Evolutionary conservation across 179 eudicot species (phyloP), one percentile per base, ranked within the genome.

Genomic region (Heliamphora pulchella): DNA sequence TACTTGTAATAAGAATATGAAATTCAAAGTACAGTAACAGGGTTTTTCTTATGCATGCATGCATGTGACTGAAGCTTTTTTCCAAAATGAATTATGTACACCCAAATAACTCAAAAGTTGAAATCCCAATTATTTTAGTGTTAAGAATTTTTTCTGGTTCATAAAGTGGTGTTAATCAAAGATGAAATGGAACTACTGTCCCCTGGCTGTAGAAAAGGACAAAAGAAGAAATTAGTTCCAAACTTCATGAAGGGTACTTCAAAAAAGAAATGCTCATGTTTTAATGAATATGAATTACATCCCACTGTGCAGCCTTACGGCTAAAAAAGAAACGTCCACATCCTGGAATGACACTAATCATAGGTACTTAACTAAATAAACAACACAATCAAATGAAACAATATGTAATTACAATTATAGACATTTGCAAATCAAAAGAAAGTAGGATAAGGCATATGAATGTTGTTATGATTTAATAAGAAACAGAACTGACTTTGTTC

Each of bases 401-500:
- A 31, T 47, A 77, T 63, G 8, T 22, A 47, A 47, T 11, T 18
- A 11, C 47, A 63, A 46, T 14, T 11, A 77, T 5, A 51, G 8
- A 8, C 15, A 7, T 0, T 46, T 41, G 70, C 58, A n/a, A 57
- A 39, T 7, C 11, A 57, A 75, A 58, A 41, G 3, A 11, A n/a
- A 75, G 9, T 58, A 1, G 67, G 58, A 77, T 39, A 22, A 15
- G 1, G 17, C 55, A 18, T 18, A 44, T 6, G 31, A 57, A 48
- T 67, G 48, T 11, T 54, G 51, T 31, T 4, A 13, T 59, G 5
- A 50, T 22, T 62, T 3, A 46, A 31, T 15, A 64, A 62, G 77
- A 39, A 72, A 53, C 15, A 57, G 74, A 71, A 81, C 88, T 82
- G 46, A 91, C 94, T 86, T 91, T 89, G 75, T 83, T 74, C 59